Conservation (phyloP, 2,329 filamentous ascomycete genomes). For the Domatiomyces catenatus region DNA sequence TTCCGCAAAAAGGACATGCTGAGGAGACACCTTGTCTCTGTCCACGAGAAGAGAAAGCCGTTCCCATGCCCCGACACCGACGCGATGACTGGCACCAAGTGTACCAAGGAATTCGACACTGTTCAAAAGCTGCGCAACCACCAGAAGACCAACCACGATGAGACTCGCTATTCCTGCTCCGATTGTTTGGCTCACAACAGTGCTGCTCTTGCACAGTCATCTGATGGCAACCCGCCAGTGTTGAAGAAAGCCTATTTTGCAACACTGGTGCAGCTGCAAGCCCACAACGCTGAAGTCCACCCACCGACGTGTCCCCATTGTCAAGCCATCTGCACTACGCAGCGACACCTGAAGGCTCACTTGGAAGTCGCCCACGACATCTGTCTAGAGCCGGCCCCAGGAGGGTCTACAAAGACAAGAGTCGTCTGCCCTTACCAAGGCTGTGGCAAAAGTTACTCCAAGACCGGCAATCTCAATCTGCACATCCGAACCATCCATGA, state of each 20-base stretch:
- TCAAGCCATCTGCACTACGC: slow-evolving; percentile 49
- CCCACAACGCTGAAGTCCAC: slow-evolving; percentile 59
- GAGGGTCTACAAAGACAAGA: slow-evolving; percentile 29
- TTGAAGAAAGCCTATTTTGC: slow-evolving; percentile 45
- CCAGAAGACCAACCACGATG: slow-evolving; percentile 51
- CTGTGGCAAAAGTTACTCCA: slow-evolving; percentile 66
- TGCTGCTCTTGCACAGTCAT: slow-evolving; percentile 19
- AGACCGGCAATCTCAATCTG: slow-evolving; percentile 64
- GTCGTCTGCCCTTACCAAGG: slow-evolving; percentile 47
- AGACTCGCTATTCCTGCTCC: slow-evolving; percentile 59
- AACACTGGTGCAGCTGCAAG: slow-evolving; percentile 54
- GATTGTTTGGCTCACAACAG: slow-evolving; percentile 42
- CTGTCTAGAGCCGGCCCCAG: slow-evolving; percentile 14
- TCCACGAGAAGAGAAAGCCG: slow-evolving; percentile 56
- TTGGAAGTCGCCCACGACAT: slow-evolving; percentile 60
- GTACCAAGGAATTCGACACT: slow-evolving; percentile 57
- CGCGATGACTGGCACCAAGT: slow-evolving; percentile 38
- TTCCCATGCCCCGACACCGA: slow-evolving; percentile 54
- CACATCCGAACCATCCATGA: slow-evolving; percentile 68
- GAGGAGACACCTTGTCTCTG: slow-evolving; percentile 62
- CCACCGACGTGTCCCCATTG: slow-evolving; percentile 60
- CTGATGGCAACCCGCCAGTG: slow-evolving; percentile 7
- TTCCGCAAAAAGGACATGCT: slow-evolving; percentile 83
- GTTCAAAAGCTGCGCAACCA: slow-evolving; percentile 58
- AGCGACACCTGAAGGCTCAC: slow-evolving; percentile 57